These are phyloP conservation scores for Globisporangium heterothallicum DNA, from an alignment of 352 stramenopile genomes.

Conservation along the genomic window DNA sequence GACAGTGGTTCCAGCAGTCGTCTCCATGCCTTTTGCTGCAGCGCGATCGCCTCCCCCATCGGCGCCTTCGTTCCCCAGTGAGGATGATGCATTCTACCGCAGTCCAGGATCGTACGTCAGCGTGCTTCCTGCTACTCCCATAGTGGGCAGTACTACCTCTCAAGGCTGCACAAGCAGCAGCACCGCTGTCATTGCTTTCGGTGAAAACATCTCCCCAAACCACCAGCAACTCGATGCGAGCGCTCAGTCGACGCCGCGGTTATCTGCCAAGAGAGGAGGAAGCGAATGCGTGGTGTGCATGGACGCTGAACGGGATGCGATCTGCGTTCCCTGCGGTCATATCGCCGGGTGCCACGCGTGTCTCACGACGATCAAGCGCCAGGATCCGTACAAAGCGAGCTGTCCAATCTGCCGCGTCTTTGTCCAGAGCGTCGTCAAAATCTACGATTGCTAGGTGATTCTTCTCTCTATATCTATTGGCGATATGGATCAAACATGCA, in stretches of 20 bases:
- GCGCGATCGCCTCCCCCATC: conserved; percentile 3
- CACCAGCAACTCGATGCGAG: neutral
- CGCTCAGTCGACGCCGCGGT: neutral
- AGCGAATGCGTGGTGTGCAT: conserved; percentile 46
- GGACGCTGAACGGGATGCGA: conserved; percentile 31
- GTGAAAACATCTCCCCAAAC: neutral
- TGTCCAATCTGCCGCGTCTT: conserved; percentile 44
- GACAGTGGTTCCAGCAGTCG: conserved; percentile 7
- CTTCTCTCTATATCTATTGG: too few species aligned
- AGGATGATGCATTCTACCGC: conserved; percentile 3
- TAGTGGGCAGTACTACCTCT: neutral
- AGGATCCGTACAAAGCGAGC: conserved; percentile 10
- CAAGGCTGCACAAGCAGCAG: neutral
- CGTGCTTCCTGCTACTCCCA: neutral
- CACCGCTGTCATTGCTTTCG: neutral
- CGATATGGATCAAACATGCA: too few species aligned
- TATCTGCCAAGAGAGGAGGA: neutral
- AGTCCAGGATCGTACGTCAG: conserved; percentile 4
- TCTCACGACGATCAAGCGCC: conserved; percentile 29
- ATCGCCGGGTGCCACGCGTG: conserved; percentile 39
- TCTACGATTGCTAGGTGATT: conserved; percentile 33
- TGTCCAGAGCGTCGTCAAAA: conserved; percentile 37
- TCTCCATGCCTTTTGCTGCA: neutral
- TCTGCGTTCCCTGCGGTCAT: conserved; percentile 53
- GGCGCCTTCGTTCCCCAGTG: conserved; percentile 5